These are phyloP conservation scores for Colletotrichum tanaceti DNA, from an alignment of 2,329 filamentous ascomycete species.

Conservation along the genomic window DNA sequence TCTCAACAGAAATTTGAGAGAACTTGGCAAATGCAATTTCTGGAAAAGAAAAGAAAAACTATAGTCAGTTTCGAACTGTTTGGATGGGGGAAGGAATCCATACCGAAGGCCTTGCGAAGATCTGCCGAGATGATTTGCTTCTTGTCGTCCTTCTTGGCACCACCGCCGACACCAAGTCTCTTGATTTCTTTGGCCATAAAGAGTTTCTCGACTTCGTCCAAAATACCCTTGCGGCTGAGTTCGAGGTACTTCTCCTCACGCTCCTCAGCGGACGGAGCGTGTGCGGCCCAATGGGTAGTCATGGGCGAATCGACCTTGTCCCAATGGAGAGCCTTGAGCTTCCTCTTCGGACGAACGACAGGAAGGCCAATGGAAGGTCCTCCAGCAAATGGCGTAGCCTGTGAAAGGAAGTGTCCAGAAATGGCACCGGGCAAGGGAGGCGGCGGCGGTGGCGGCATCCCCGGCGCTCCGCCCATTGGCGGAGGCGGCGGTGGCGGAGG, in stretches of 20 bases:
- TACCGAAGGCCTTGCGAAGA: constrained; percentile 86
- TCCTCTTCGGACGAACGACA: constrained; percentile 94
- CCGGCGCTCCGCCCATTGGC: constrained; percentile 60
- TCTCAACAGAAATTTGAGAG: constrained; percentile 84
- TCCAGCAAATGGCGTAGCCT: constrained; percentile 65
- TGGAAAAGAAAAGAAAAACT: constrained; percentile 44
- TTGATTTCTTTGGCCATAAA: constrained; percentile 99
- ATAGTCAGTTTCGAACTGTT: neutral
- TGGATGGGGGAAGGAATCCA: constrained; percentile 46
- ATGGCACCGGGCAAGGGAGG: constrained; percentile 69
- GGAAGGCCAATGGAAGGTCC: constrained; percentile 74
- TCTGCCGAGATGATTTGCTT: constrained; percentile 96
- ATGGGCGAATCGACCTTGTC: constrained; percentile 96
- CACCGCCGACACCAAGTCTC: constrained; percentile 75
- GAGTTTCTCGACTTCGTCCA: constrained; percentile 96
- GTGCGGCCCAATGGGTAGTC: constrained; percentile 91
- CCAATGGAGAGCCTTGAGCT: constrained; percentile 99
- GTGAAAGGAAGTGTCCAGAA: constrained; percentile 80
- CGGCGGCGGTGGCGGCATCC: constrained; percentile 60
- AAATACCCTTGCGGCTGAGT: constrained; percentile 90
- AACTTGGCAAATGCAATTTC: constrained; percentile 95
- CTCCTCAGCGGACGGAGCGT: constrained; percentile 85
- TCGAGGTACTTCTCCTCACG: constrained; percentile 97
- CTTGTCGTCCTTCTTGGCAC: constrained; percentile 87
- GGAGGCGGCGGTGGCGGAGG: constrained; percentile 63